A percentile compares a stretch with the other conserved stretches of the same genome.
Evolutionary conservation across 2,329 filamentous ascomycete species (phyloP).

Genomic region (Corniculantispora saksenae): DNA sequence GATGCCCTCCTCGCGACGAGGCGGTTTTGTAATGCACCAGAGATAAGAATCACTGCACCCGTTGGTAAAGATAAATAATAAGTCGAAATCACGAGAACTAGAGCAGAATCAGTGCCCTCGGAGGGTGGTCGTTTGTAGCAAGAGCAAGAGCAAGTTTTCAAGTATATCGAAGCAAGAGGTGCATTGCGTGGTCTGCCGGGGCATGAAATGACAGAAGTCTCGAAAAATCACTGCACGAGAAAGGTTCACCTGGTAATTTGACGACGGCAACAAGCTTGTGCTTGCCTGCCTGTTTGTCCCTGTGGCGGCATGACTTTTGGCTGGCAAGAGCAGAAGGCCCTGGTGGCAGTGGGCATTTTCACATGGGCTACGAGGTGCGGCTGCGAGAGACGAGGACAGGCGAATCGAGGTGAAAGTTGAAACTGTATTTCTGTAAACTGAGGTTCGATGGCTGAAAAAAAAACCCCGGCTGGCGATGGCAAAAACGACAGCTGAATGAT

Average conservation of each 20-base stretch:
- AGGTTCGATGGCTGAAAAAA: no score
- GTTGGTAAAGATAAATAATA: conserved; percentile 16
- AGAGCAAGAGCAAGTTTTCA: conserved; percentile 19
- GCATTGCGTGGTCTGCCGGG: conserved; percentile 15
- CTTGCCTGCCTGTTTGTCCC: background rate
- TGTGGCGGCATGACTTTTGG: background rate
- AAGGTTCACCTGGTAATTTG: background rate
- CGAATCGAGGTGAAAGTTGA: background rate
- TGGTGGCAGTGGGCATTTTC: background rate
- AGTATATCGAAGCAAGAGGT: conserved; percentile 12
- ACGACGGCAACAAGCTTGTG: background rate
- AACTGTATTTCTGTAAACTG: background rate
- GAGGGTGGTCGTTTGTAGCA: background rate
- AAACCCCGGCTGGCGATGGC: background rate
- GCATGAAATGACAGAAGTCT: background rate
- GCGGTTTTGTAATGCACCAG: background rate
- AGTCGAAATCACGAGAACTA: background rate
- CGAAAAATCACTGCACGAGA: background rate
- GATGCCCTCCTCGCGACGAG: no score
- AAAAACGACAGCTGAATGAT: background rate
- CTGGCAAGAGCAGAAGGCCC: conserved; percentile 12
- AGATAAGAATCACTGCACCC: background rate
- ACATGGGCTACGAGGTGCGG: conserved; percentile 12
- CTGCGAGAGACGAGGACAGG: background rate
- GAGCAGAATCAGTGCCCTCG: background rate